Percentiles rank a stretch among this genome's conserved stretches.
Evolutionary conservation across 306 rosid species (phyloP).

Genomic region (Pachyrhizus erosus): DNA sequence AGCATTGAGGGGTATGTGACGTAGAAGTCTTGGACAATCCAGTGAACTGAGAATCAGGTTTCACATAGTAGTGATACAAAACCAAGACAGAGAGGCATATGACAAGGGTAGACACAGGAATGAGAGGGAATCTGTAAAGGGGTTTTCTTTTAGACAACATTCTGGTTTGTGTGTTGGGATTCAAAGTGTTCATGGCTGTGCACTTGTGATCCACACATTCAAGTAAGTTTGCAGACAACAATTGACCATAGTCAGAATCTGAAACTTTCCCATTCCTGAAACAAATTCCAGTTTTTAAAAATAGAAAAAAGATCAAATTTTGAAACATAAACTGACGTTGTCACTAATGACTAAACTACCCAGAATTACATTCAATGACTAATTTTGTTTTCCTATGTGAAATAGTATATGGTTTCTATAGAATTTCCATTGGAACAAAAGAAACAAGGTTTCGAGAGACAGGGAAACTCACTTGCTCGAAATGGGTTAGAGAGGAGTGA

Average conservation of each 20-base stretch:
- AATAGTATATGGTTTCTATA: not conserved
- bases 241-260: not conserved
- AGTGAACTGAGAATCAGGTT: constrained; percentile 32
- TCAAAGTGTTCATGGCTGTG: constrained; percentile 10
- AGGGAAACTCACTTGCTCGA: not conserved
- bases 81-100: constrained; percentile 45
- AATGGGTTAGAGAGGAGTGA: not conserved
- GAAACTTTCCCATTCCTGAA: constrained; percentile 22
- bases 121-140: constrained; percentile 45
- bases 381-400: not conserved
- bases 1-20: constrained; percentile 48
- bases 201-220: not conserved
- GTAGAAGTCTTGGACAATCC: constrained; percentile 23
- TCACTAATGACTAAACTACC: not conserved
- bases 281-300: not conserved
- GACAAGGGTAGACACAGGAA: constrained; percentile 45
- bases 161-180: constrained; percentile 40
- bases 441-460: not conserved
- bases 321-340: not conserved
- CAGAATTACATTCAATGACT: not conserved
- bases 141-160: constrained; percentile 55
- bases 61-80: constrained; percentile 50
- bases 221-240: not conserved
- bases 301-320: not conserved
- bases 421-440: not conserved